Base-by-base conservation (phyloP, 2,329 filamentous ascomycete species). In the Ceratocystis destructans region DNA sequence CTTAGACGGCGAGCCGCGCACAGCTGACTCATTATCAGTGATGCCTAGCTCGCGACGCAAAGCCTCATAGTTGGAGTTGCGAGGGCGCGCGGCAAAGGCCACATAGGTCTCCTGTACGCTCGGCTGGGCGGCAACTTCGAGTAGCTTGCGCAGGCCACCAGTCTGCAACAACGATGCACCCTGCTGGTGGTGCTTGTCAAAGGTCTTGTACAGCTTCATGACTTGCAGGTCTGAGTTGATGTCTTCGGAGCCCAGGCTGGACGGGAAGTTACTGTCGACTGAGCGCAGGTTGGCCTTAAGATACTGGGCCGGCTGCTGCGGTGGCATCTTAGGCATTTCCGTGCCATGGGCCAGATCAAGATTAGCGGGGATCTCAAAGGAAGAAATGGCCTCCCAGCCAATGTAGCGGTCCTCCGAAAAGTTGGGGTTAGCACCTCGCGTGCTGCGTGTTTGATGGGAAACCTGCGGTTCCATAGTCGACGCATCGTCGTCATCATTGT, bases 371-470 rank as follows among this genome's bases (percentile, higher is more conserved):
- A 83, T 76, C 71, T 84, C 82, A 69, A 85, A 82, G 70, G 82
- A 85, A 67, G 79, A 77, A 57, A 87, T 77, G 25, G 80, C 82
- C 71, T 87, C 84, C 33, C 86, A 77, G 15, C 84, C 84, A 12
- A 84, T 76, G 48, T 83, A 75, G 71, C 80, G 82, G 71, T 83
- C 81, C 69, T 85, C 83, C 45, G 80, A 71, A 68, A 83, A 82
- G 71, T 83, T 84, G 65, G 80, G 78, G 68, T 78, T 77, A 64
- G 79, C 76, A n/a, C 77, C 82, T 28, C 84, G 79, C 22, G 82
- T 86, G 73, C 83, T 87, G 55, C 84, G 78, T 20, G 85, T 87
- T 12, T 82, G 82, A 68, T 87, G 84, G 8, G 84, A 87, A 12
- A 82, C 79, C 68, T 84, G 82, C 44, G 84, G 80, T 73, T 87